Base-by-base conservation (phyloP, 164 flowering plant genomes). In the Chimonanthus salicifolius region DNA sequence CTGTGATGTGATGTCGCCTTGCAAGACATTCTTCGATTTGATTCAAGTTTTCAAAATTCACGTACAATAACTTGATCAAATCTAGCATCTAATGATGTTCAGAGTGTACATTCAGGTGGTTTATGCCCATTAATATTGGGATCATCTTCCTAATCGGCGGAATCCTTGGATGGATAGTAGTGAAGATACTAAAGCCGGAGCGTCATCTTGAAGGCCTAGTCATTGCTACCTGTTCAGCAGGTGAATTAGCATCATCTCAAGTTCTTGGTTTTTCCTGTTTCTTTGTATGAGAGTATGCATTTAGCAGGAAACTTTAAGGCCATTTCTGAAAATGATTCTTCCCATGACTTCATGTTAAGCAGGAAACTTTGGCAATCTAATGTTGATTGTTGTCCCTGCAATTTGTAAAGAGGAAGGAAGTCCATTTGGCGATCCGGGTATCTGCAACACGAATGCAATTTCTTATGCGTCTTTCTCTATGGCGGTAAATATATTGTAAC, bases 401-500 rank as follows among this genome's bases (percentile, higher is more conserved):
- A 86, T 90, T 46, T 95, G 99, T 74, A 64, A 82, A 0, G 90
- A 95, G 74, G 78, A 85, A 0, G 91, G 91, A 16, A 89, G 87
- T 71, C 97, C 97, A 13, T 95, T 95, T 66, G 60, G 94, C 0
- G 82, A 87, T 20, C 77, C 63, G 5, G 49, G 49, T 13, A 73
- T 60, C 51, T 95, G 99, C 78, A 47, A 79, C 47, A 72, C 85
- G 2, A 47, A 73, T 70, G 99, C 91, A 68, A 86, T 90, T 70
- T 89, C 99, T 2, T 95, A 95, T 71, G 94, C 88, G 6, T 93
- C 98, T 63, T 90, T 93, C 83, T 95, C 99, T 47, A 93, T 93
- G 98, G 98, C 99, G 76, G 99, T 91, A 89, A 7, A n/a, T 18
- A 13, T 65, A 4, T 11, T 4, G 11, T 15, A 43, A 9, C 5